Conservation (phyloP, 345 rosid genomes). For the Eucalyptus pumila region DNA sequence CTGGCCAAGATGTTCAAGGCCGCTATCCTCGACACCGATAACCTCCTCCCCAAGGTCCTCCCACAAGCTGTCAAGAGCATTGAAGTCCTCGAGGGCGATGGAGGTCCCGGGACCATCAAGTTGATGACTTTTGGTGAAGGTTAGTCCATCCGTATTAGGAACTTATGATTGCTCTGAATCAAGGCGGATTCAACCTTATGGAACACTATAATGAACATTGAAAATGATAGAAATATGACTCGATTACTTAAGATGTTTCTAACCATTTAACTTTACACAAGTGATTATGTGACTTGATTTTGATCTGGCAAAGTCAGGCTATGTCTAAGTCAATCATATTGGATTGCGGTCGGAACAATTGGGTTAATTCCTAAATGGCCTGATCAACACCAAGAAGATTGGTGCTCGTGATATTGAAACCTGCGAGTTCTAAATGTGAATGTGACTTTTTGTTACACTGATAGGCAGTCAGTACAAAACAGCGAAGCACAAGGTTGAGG, state of each 20-base stretch:
- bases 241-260: too few species aligned
- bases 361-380: not conserved
- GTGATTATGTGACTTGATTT: not conserved
- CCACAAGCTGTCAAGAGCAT: constrained; percentile 17
- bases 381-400: not conserved
- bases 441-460: not conserved
- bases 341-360: not conserved
- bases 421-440: not conserved
- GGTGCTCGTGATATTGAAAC: not conserved
- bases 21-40: constrained; percentile 4
- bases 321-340: not conserved
- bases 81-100: too few species aligned
- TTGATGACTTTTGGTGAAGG: too few species aligned
- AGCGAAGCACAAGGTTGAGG: constrained; percentile 24
- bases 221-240: too few species aligned
- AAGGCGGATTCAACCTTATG: too few species aligned
- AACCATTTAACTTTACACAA: not conserved
- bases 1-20: constrained; percentile 3
- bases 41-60: constrained; percentile 8
- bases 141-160: too few species aligned
- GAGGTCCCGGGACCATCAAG: too few species aligned
- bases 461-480: constrained; percentile 3
- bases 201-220: too few species aligned
- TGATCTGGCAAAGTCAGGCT: not conserved
- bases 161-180: too few species aligned